phyloP scores from a whole-genome alignment of 352 stramenopile species.

The Globisporangium irregulare region DNA sequence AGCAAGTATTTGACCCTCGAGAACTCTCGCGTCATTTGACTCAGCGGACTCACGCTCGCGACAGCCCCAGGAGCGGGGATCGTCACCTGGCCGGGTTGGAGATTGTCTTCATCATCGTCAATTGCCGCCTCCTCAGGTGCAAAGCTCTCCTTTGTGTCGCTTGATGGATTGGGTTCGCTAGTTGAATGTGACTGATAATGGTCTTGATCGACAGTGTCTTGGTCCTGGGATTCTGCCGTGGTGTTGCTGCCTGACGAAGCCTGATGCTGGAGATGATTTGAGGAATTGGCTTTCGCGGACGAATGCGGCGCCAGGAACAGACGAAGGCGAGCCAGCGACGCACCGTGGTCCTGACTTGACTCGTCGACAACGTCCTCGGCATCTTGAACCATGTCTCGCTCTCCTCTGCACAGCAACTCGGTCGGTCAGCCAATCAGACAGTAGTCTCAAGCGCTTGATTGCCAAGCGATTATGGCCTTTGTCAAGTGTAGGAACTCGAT shows the following conservation, averaged over 20 bases:
- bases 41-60: constrained; percentile 50
- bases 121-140: neutral
- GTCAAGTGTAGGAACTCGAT: neutral
- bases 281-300: neutral
- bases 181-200: neutral
- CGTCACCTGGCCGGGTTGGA: constrained; percentile 12
- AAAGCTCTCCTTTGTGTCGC: neutral
- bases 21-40: constrained; percentile 47
- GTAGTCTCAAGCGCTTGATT: neutral
- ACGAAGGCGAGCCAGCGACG: constrained; percentile 30
- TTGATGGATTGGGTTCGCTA: neutral
- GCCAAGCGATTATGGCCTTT: neutral
- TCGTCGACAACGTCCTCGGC: neutral
- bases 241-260: neutral
- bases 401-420: neutral
- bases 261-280: neutral
- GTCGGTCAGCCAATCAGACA: neutral
- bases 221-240: neutral
- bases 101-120: constrained; percentile 18
- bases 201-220: neutral
- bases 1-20: constrained; percentile 63
- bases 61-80: constrained; percentile 34
- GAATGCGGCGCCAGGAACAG: constrained; percentile 34
- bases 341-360: constrained; percentile 13
- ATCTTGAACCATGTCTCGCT: neutral